These are phyloP conservation scores for Penicillium mononematosum DNA, from an alignment of 495 filamentous ascomycete species.

Conservation along the genomic window DNA sequence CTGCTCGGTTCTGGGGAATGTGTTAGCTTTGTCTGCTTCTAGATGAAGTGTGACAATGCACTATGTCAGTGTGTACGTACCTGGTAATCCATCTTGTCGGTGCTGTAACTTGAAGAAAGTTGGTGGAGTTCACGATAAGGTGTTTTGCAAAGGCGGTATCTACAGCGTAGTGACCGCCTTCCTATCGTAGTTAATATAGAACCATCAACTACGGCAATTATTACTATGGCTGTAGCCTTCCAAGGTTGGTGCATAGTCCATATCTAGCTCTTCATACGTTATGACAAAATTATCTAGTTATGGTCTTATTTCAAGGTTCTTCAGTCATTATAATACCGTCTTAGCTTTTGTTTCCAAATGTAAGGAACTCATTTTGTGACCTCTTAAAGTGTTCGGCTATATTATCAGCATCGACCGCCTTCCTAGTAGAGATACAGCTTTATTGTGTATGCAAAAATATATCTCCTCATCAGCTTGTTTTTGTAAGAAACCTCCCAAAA, in stretches of 20 bases:
- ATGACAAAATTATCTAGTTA: neutral
- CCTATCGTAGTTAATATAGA: neutral
- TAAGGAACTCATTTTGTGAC: neutral
- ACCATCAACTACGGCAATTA: neutral
- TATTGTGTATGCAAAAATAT: neutral
- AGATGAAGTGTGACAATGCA: neutral
- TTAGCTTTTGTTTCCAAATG: neutral
- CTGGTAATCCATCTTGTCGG: slow-evolving; percentile 58
- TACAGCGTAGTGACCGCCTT: neutral
- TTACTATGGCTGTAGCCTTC: neutral
- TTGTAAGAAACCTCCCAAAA: neutral
- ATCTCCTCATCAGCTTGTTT: neutral
- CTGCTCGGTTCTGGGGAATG: slow-evolving; percentile 76
- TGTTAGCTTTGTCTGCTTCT: slow-evolving; percentile 11
- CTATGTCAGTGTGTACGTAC: slow-evolving; percentile 29
- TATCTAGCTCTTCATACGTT: neutral
- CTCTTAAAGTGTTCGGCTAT: neutral
- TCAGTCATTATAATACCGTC: neutral
- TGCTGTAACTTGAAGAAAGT: slow-evolving; percentile 11
- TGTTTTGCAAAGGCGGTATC: slow-evolving; percentile 11
- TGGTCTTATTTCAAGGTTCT: neutral
- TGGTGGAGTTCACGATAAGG: slow-evolving; percentile 21
- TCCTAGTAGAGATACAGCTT: neutral
- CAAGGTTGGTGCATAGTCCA: neutral
- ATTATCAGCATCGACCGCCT: neutral